phyloP scores from a whole-genome alignment of 2,329 filamentous ascomycete species.

The Botrytis pseudocinerea region DNA sequence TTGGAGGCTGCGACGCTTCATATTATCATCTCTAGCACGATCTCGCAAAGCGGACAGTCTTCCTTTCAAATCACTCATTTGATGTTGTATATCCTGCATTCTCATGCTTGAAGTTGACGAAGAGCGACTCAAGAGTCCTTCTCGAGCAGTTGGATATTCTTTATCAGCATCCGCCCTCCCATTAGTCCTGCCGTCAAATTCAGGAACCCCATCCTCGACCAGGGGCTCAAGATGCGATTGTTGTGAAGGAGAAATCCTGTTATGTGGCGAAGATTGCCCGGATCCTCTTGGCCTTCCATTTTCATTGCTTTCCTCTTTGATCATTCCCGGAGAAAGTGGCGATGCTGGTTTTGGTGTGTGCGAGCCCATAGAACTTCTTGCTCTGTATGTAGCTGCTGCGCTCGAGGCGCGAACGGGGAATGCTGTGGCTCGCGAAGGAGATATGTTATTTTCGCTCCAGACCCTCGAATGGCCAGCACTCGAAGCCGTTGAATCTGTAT shows the following conservation, averaged over 20 bases:
- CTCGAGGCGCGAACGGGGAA: conserved; percentile 62
- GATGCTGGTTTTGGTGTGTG: conserved; percentile 21
- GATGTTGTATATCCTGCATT: conserved; percentile 61
- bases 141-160: conserved; percentile 29
- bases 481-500: conserved; percentile 36
- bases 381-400: conserved; percentile 54
- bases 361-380: conserved; percentile 38
- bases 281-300: conserved; percentile 24
- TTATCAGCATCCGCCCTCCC: conserved; percentile 33
- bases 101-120: conserved; percentile 43
- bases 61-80: conserved; percentile 68
- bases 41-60: conserved; percentile 67
- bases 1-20: conserved; percentile 62
- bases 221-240: conserved; percentile 51
- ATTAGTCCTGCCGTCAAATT: conserved; percentile 33
- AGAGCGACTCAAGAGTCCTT: conserved; percentile 36
- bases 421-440: conserved; percentile 45
- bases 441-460: conserved; percentile 60
- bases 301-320: conserved; percentile 24
- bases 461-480: conserved; percentile 58
- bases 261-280: conserved; percentile 29
- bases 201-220: conserved; percentile 51
- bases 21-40: conserved; percentile 62
- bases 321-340: conserved; percentile 25
- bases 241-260: conserved; percentile 32